phyloP scores from a whole-genome alignment of 495 filamentous ascomycete species.

The Cudoniella acicularis region DNA sequence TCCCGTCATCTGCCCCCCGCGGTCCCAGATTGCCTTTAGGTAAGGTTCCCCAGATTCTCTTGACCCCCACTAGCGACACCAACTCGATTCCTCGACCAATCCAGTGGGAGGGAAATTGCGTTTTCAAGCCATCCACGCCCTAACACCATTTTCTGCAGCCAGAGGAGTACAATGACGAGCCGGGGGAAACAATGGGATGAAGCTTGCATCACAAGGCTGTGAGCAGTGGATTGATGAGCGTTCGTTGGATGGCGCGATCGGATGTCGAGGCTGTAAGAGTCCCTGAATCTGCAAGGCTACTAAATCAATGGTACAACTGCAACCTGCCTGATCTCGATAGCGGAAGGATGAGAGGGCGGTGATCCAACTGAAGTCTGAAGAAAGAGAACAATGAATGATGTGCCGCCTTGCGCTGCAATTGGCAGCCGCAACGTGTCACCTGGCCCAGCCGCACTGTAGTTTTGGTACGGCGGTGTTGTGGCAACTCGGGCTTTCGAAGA shows the following conservation, averaged over 20 bases:
- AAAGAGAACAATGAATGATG: not conserved
- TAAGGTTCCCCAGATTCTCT: too few relatives aligned
- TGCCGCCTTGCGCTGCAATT: not conserved
- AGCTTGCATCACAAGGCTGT: constrained; percentile 12
- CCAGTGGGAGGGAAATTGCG: not conserved
- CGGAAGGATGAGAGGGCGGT: not conserved
- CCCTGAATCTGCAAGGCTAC: not conserved
- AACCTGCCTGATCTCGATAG: not conserved
- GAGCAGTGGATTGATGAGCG: not conserved
- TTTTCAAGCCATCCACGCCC: not conserved
- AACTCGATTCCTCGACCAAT: not conserved
- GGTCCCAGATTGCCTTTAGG: too few relatives aligned
- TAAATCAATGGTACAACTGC: not conserved
- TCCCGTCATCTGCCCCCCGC: too few relatives aligned
- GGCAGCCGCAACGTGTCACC: not conserved
- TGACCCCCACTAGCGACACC: too few relatives aligned
- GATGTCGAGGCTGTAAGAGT: not conserved
- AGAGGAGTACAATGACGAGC: constrained; percentile 9
- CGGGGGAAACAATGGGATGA: not conserved
- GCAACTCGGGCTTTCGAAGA: not conserved
- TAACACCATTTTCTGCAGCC: not conserved
- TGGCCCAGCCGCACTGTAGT: not conserved
- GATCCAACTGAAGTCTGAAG: not conserved
- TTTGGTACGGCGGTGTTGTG: not conserved
- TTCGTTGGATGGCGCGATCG: not conserved